Percentiles rank a stretch among this genome's conserved stretches.
phyloP scores from a whole-genome alignment of 306 rosid species.

The Rosa persica region DNA sequence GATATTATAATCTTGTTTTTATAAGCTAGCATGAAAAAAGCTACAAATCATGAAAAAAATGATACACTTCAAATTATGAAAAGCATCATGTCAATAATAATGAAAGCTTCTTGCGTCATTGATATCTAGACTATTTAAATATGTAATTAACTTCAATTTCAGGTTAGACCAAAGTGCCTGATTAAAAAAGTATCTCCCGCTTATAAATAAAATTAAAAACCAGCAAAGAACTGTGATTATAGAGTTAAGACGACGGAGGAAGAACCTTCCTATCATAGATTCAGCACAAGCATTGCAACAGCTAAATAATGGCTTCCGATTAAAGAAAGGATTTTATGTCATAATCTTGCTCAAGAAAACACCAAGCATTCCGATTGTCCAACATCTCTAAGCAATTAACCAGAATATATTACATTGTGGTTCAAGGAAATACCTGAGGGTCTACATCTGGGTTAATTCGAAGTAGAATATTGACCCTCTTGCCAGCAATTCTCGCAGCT shows the following conservation, averaged over 20 bases:
- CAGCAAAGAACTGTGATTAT: no score
- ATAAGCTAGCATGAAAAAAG: neutral
- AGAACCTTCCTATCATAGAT: neutral
- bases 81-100: no score
- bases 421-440: conserved; percentile 77
- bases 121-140: no score
- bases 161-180: no score
- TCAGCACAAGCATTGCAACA: conserved; percentile 5
- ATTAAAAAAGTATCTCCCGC: no score
- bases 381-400: no score
- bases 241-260: no score
- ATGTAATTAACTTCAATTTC: no score
- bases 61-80: no score
- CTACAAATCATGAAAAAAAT: neutral
- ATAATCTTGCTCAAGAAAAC: neutral
- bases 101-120: no score
- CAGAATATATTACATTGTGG: no score
- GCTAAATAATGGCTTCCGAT: neutral
- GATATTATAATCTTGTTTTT: neutral
- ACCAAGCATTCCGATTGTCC: neutral
- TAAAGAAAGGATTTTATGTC: neutral
- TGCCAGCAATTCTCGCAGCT: conserved; percentile 73
- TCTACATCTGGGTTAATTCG: conserved; percentile 93
- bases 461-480: conserved; percentile 75
- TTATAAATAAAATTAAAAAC: no score